Evolutionary conservation across 768 basidiomycete genomes (phyloP), one percentile per base, ranked within the genome.

Genomic region (Trametopsis cervina): DNA sequence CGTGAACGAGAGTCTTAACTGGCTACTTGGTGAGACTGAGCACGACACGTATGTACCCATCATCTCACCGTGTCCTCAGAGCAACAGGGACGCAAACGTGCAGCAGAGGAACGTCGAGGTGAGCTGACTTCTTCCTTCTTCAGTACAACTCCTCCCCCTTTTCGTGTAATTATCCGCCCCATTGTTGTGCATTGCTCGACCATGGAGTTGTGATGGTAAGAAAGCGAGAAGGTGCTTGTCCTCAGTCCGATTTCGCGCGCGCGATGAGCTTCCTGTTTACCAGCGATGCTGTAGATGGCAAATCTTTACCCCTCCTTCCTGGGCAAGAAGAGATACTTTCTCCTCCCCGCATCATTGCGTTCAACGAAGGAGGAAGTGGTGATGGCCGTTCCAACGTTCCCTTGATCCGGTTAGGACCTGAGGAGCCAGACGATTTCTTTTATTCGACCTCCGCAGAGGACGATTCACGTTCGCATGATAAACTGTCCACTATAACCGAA

Each of bases 21-120:
- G 81, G 78, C 70, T 89, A 22, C 55, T 85, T 29, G 84, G 91
- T 92, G 52, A 54, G 83, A 70, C 26, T 11, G 10, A 22, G 42
- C 40, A 26, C 11, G 40, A 44, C 22, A n/a, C n/a, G n/a, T n/a
- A n/a, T n/a, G n/a, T n/a, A 46, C 42, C 38, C 12, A 33, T 12
- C 26, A 7, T 4, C 35, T 50, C 18, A 46, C 23, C 13, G 7
- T 21, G 20, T 39, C 6, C 43, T 54, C 57, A 89, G 91, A 85
- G 61, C 83, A 89, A 60, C 77, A 83, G 54, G 77, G 79, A 22
- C 75, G 79, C 52, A 76, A 74, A 57, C 71, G 75, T 39, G 69
- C 73, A 42, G 83, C 81, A 21, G 76, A 70, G 56, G 86, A 89
- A 61, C 82, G 86, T 57, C 85, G 83, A 86, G 93, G 92, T 93